phyloP scores from a whole-genome alignment of 73 alveolate genomes.

The Urostyla sp. region DNA sequence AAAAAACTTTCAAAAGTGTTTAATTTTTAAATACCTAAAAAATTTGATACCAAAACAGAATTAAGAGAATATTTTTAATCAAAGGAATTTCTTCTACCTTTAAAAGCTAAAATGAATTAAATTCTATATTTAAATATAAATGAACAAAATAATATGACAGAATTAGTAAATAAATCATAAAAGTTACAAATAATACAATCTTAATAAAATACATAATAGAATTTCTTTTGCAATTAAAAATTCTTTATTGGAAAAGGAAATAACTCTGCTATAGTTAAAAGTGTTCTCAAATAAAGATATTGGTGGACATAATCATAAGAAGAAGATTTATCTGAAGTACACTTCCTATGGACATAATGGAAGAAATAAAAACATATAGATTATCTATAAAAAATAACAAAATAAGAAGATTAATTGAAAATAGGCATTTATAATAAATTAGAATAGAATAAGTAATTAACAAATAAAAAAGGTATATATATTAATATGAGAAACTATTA shows the following conservation, averaged over 20 bases:
- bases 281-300: conserved; percentile 50
- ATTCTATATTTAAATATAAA: conserved; percentile 30
- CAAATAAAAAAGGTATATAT: conserved; percentile 80
- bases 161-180: neutral
- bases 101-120: conserved; percentile 37
- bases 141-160: conserved; percentile 37
- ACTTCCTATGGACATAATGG: conserved; percentile 66
- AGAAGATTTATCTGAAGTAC: conserved; percentile 30
- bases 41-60: conserved; percentile 23
- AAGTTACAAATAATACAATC: no score
- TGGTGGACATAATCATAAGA: conserved; percentile 55
- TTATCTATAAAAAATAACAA: conserved; percentile 5
- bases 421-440: conserved; percentile 67
- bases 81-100: conserved; percentile 16
- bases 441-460: conserved; percentile 70
- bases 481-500: conserved; percentile 76
- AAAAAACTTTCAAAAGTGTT: conserved; percentile 32
- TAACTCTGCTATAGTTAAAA: conserved; percentile 42
- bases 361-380: conserved; percentile 38
- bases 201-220: no score
- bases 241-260: conserved; percentile 51
- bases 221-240: conserved; percentile 4
- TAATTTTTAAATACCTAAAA: conserved; percentile 21
- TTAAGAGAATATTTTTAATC: conserved; percentile 34
- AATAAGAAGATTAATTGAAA: neutral